phyloP scores from a whole-genome alignment of 345 rosid species.

The Euclidium syriacum region DNA sequence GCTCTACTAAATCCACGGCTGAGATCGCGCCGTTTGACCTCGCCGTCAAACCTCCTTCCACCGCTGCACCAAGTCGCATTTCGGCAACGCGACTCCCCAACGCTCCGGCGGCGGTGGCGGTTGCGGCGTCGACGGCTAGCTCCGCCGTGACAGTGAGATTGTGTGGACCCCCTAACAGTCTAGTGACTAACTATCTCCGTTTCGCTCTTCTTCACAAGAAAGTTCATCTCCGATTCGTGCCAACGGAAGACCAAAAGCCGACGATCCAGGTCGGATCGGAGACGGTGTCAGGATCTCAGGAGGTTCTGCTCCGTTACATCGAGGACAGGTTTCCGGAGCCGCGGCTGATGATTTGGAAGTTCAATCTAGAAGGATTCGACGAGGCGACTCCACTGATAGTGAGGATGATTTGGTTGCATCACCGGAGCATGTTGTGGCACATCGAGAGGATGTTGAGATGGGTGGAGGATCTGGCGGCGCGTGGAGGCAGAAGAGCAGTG shows the following conservation, averaged over 20 bases:
- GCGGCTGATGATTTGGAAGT: constrained; percentile 27
- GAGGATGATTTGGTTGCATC: constrained; percentile 45
- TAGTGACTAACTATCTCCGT: constrained; percentile 41
- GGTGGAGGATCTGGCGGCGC: constrained; percentile 57
- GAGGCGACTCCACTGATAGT: constrained; percentile 44
- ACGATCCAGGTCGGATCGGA: constrained; percentile 49
- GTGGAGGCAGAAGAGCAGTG: constrained; percentile 44
- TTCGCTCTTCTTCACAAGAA: constrained; percentile 53
- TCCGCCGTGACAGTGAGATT: constrained; percentile 32
- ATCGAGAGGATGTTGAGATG: constrained; percentile 59
- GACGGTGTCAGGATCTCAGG: constrained; percentile 39
- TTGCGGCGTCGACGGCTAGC: constrained; percentile 11
- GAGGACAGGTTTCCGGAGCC: constrained; percentile 54
- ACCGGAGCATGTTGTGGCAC: constrained; percentile 57
- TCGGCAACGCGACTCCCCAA: not conserved
- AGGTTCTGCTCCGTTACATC: constrained; percentile 42
- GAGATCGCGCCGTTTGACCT: constrained; percentile 47
- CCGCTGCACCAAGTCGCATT: constrained; percentile 9
- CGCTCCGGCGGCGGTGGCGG: not conserved
- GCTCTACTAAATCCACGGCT: constrained; percentile 37
- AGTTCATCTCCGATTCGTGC: constrained; percentile 37
- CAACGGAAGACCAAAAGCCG: constrained; percentile 29
- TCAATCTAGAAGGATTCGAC: constrained; percentile 27
- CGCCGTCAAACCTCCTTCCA: constrained; percentile 23
- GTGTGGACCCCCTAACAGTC: constrained; percentile 33